A percentile compares a stretch with the other conserved stretches of the same genome.
Evolutionary conservation across 371 early-diverging fungal genomes (phyloP).

Genomic region (Parasitella parasitica): DNA sequence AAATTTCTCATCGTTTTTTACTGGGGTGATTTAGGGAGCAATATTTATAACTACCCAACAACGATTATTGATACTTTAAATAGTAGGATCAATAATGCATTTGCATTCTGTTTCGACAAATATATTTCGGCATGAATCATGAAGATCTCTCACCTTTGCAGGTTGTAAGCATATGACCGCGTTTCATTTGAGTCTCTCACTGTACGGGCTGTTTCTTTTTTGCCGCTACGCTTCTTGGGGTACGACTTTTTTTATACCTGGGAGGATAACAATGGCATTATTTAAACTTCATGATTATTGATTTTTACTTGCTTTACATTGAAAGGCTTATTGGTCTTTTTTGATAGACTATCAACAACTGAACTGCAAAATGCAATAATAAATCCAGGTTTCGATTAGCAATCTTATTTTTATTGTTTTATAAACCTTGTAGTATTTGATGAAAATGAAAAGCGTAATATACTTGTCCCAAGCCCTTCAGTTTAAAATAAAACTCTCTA

Average conservation of each 20-base stretch:
- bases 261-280: slow-evolving; percentile 8
- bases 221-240: slow-evolving; percentile 1
- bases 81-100: too few species aligned
- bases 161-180: slow-evolving; percentile 7
- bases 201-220: slow-evolving; percentile 7
- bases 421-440: not conserved
- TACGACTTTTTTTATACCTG: slow-evolving; percentile 5
- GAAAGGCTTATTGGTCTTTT: too few species aligned
- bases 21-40: too few species aligned
- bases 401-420: not conserved
- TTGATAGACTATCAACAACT: slow-evolving; percentile 4
- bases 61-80: too few species aligned
- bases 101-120: not conserved
- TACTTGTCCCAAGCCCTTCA: slow-evolving; percentile 5
- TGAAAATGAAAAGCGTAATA: not conserved
- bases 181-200: slow-evolving; percentile 8
- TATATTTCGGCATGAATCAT: slow-evolving; percentile 11
- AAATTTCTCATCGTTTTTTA: too few species aligned
- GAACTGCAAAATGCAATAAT: slow-evolving; percentile 8
- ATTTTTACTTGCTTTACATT: not conserved
- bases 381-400: slow-evolving; percentile 3
- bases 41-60: too few species aligned
- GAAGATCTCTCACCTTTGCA: slow-evolving; percentile 7
- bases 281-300: not conserved
- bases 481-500: not conserved